Evolutionary conservation across 2,329 filamentous ascomycete species (phyloP).

Genomic region (Coniochaeta sp.): DNA sequence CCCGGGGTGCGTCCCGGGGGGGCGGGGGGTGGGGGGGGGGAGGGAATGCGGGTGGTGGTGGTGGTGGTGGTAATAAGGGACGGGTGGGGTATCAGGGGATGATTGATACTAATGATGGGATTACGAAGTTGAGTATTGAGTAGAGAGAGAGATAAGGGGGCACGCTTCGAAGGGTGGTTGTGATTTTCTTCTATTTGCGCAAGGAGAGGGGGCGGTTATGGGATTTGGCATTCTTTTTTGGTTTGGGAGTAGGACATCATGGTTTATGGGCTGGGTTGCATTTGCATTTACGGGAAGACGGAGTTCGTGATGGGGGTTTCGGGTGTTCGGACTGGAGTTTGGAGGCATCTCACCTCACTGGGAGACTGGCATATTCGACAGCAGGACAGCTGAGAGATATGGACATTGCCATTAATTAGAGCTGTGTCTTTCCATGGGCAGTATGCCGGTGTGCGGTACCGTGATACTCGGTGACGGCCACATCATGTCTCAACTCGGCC

Average conservation of each 20-base stretch:
- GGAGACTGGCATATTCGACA: not conserved
- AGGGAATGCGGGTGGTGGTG: too few relatives aligned
- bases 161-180: not conserved
- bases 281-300: not conserved
- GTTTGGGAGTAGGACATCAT: not conserved
- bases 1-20: too few relatives aligned
- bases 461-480: too few relatives aligned
- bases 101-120: constrained; percentile 88
- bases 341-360: not conserved
- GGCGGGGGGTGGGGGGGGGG: too few relatives aligned
- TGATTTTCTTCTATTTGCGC: not conserved
- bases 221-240: not conserved
- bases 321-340: not conserved
- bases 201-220: not conserved
- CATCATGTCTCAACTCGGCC: not conserved
- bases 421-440: not conserved
- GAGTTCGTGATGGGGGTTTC: not conserved
- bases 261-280: not conserved
- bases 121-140: constrained; percentile 97
- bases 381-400: not conserved
- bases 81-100: constrained; percentile 83
- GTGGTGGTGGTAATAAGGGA: too few relatives aligned
- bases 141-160: too few relatives aligned
- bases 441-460: too few relatives aligned
- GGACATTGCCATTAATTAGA: not conserved